Evolutionary conservation across 306 rosid genomes (phyloP).

Genomic region (Vachellia collinsii): DNA sequence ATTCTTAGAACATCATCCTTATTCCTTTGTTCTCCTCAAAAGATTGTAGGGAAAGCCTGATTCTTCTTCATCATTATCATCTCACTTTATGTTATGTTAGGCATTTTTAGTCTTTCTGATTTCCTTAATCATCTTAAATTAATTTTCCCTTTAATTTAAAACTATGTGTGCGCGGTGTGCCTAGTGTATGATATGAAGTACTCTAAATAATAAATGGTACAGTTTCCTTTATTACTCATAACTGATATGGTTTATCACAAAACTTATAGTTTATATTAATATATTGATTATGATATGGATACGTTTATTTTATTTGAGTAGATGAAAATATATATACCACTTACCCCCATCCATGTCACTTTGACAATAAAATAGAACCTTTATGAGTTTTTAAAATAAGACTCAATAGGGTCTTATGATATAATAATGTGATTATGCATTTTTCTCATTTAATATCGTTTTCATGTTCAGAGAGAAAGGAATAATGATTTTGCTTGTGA

Average conservation of each 20-base stretch:
- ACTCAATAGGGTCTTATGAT: background rate
- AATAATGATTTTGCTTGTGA: background rate
- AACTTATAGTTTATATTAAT: no score
- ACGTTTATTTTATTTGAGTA: background rate
- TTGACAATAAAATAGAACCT: background rate
- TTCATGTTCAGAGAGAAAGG: background rate
- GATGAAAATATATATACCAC: background rate
- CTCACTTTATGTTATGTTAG: background rate
- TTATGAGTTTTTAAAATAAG: background rate
- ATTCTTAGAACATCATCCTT: conserved; percentile 24
- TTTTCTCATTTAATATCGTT: background rate
- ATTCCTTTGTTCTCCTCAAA: background rate
- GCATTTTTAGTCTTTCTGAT: background rate
- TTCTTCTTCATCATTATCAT: background rate
- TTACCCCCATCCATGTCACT: background rate
- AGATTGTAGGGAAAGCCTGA: background rate
- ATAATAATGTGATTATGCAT: background rate
- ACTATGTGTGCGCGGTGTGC: no score
- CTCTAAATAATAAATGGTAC: no score
- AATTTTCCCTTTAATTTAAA: no score
- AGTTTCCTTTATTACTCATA: no score
- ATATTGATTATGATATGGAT: no score
- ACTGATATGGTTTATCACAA: background rate
- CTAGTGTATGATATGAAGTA: background rate
- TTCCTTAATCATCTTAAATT: background rate